These are phyloP conservation scores for Brassica balearica DNA, from an alignment of 441 rosid species.

Conservation along the genomic window DNA sequence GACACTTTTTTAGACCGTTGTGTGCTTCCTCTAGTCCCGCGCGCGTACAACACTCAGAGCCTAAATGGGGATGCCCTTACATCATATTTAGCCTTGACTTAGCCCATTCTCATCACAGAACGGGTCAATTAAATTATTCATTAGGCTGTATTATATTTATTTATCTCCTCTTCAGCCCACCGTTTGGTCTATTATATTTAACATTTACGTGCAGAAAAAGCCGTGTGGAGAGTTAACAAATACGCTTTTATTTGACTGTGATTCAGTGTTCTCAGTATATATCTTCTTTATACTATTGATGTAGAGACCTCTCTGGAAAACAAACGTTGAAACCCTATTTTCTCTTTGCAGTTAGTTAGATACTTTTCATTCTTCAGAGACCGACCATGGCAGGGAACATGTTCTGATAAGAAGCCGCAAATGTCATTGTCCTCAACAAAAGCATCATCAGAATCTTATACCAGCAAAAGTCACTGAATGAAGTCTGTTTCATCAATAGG, in stretches of 20 bases:
- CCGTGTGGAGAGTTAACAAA: slow-evolving; percentile 1
- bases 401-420: slow-evolving; percentile 29
- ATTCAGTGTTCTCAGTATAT: slow-evolving; percentile 16
- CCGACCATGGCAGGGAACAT: slow-evolving; percentile 40
- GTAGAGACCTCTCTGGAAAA: not conserved
- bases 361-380: slow-evolving; percentile 61
- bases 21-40: no score
- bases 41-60: no score
- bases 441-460: slow-evolving; percentile 14
- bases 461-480: slow-evolving; percentile 14
- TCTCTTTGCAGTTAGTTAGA: slow-evolving; percentile 54
- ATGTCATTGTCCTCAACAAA: slow-evolving; percentile 19
- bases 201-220: slow-evolving; percentile 13
- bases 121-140: not conserved
- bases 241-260: slow-evolving; percentile 58
- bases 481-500: slow-evolving; percentile 10
- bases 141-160: not conserved
- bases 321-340: slow-evolving; percentile 2
- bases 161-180: not conserved
- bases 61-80: no score
- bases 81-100: not conserved
- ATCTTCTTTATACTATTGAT: not conserved
- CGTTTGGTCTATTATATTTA: not conserved
- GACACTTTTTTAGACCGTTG: no score
- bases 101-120: not conserved